A percentile compares a stretch with the other conserved stretches of the same genome.
Evolutionary conservation across 1,139 yeast species (phyloP).

Genomic region (Geotrichum europaeum): DNA sequence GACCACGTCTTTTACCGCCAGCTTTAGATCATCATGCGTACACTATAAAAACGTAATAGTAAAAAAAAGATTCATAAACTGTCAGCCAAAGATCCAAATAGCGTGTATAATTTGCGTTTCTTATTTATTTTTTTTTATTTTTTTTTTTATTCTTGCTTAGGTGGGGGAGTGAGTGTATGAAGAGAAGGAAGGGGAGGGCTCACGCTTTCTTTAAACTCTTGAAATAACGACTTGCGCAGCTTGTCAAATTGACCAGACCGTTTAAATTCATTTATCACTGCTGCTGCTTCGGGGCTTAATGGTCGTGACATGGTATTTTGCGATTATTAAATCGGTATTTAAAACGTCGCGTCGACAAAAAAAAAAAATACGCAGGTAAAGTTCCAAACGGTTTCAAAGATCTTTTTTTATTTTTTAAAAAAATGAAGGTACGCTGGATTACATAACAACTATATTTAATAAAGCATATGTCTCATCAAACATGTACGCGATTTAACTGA

Average conservation of each 20-base stretch:
- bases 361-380: background rate
- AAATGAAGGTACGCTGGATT: background rate
- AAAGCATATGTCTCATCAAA: background rate
- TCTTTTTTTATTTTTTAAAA: background rate
- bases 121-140: background rate
- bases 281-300: slow-evolving; percentile 12
- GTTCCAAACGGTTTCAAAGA: background rate
- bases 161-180: no score
- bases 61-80: background rate
- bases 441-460: background rate
- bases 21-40: slow-evolving; percentile 22
- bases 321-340: background rate
- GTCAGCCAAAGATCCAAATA: background rate
- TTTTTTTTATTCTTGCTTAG: no score
- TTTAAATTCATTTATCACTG: slow-evolving; percentile 28
- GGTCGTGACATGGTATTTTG: background rate
- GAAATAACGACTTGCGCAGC: slow-evolving; percentile 26
- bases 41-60: slow-evolving; percentile 20
- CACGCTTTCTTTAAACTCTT: slow-evolving; percentile 30
- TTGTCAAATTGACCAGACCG: slow-evolving; percentile 32
- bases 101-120: background rate
- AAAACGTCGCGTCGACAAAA: background rate
- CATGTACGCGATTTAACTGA: background rate
- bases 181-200: slow-evolving; percentile 7
- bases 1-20: slow-evolving; percentile 27